Evolutionary conservation across 257 asterid species (phyloP).

Genomic region (Salvia splendens): DNA sequence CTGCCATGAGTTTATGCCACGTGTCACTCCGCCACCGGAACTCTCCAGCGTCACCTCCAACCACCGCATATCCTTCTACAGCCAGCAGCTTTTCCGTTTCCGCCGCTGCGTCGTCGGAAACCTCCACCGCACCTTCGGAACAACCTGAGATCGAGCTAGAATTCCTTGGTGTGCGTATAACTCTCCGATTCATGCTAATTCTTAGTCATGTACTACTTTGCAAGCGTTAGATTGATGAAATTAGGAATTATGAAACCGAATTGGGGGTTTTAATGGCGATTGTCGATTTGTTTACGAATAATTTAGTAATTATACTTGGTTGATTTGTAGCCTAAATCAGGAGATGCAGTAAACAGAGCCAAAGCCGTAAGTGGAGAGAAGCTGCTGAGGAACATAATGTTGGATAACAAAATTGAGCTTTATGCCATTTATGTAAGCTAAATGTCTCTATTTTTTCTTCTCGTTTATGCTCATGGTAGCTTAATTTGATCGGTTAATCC

Average conservation of each 20-base stretch:
- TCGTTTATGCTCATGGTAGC: no score
- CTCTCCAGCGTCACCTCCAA: constrained; percentile 35
- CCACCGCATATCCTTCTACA: constrained; percentile 38
- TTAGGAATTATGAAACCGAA: constrained; percentile 1
- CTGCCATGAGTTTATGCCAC: constrained; percentile 48
- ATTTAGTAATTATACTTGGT: background rate
- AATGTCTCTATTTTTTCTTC: no score
- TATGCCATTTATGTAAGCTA: constrained; percentile 78
- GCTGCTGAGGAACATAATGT: constrained; percentile 85
- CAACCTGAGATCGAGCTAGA: constrained; percentile 69
- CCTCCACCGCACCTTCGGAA: constrained; percentile 50
- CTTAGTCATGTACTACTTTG: background rate
- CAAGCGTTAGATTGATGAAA: background rate
- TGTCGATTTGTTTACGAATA: background rate
- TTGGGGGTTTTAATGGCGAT: background rate
- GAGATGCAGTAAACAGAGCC: constrained; percentile 62
- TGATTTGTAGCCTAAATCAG: constrained; percentile 62
- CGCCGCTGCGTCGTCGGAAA: constrained; percentile 52
- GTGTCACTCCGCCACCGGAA: constrained; percentile 46
- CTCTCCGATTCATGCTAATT: background rate
- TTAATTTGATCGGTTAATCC: no score
- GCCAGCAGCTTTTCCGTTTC: constrained; percentile 33
- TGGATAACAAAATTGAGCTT: constrained; percentile 78
- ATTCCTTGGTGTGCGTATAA: constrained; percentile 59
- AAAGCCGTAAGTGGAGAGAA: constrained; percentile 80